A percentile compares a stretch with the other conserved stretches of the same genome.
Conservation (phyloP, 345 rosid genomes). For the Corchorus olitorius region DNA sequence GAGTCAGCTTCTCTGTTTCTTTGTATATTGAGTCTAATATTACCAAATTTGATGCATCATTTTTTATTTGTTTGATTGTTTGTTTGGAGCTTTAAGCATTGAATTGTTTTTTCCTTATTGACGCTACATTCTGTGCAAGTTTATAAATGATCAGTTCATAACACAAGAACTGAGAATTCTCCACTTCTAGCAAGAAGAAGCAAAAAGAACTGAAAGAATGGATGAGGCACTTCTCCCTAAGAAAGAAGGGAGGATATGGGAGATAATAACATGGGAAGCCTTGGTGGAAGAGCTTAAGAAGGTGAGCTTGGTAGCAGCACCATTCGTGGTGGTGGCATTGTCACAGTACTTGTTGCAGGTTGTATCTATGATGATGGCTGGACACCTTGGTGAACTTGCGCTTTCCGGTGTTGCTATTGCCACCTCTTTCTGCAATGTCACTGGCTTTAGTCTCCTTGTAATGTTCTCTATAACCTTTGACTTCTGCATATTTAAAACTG, state of each 20-base stretch:
- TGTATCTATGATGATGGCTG: constrained; percentile 27
- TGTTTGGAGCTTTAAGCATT: too few relatives aligned
- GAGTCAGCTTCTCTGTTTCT: too few relatives aligned
- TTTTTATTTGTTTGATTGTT: too few relatives aligned
- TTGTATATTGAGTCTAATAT: too few relatives aligned
- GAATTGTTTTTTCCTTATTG: too few relatives aligned
- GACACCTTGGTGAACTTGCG: constrained; percentile 28
- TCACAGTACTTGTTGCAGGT: constrained; percentile 23
- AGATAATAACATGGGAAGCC: background rate
- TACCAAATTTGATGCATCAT: too few relatives aligned
- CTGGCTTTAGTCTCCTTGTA: constrained; percentile 30
- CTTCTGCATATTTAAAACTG: background rate
- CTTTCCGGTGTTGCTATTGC: constrained; percentile 23
- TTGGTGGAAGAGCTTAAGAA: constrained; percentile 20
- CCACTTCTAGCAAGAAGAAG: too few relatives aligned
- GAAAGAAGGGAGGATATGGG: background rate
- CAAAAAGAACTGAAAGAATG: too few relatives aligned
- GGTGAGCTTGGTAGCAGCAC: constrained; percentile 23
- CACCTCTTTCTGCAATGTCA: constrained; percentile 26
- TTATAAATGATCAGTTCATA: too few relatives aligned
- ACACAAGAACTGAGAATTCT: too few relatives aligned
- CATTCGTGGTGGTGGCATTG: constrained; percentile 23
- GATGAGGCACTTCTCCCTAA: too few relatives aligned
- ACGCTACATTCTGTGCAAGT: too few relatives aligned
- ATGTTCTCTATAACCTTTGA: background rate